Evolutionary conservation across 2,329 filamentous ascomycete species (phyloP), one percentile per base, ranked within the genome.

Genomic region (Pestalotiopsis sp.): DNA sequence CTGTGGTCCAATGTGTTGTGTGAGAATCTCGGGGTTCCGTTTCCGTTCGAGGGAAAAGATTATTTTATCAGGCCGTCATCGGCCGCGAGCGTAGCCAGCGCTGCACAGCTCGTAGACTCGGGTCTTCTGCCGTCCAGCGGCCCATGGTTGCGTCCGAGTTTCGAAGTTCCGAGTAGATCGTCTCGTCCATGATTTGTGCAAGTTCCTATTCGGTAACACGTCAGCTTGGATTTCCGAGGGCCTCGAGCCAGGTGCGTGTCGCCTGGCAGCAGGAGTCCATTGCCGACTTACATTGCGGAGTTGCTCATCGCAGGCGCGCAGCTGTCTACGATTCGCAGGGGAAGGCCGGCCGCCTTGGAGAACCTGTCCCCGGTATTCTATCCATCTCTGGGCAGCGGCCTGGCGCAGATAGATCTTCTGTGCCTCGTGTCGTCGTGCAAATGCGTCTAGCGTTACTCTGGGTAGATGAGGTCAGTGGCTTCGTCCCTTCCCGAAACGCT

Each of bases 401-500:
- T 91, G 89, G 41, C 89, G 84, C 69, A 89, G 81, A 72, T 87
- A 89, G 72, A 91, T 91, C 81, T 90, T 91, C 72, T 90, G 89
- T 36, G 81, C 88, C 74, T 90, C 87, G 77, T 91, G 89, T 65
- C 89, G 83, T 73, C 89, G 84, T 9, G 88, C 83, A 73, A 85
- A 89, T 25, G 88, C 87, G 73, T 91, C 89, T 56, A 91, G 81
- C 63, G 86, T 80, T 69, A 90, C 83, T 73, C 88, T 90, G 31
- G 49, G 23, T 13, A 23, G 25, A 14, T 67, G 66, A n/a, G n/a
- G 56, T 60, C 69, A 58, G 14, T 60, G 62, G 20, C 36, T 5
- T 36, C 17, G 12, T n/a, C 31, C 11, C 11, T 63, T 36, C 57
- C 36, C 41, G 36, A 61, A 23, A 36, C 31, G 9, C 12, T 27